Base-by-base conservation (phyloP, 371 early-diverging fungal species). In the Mortierella sp. region DNA sequence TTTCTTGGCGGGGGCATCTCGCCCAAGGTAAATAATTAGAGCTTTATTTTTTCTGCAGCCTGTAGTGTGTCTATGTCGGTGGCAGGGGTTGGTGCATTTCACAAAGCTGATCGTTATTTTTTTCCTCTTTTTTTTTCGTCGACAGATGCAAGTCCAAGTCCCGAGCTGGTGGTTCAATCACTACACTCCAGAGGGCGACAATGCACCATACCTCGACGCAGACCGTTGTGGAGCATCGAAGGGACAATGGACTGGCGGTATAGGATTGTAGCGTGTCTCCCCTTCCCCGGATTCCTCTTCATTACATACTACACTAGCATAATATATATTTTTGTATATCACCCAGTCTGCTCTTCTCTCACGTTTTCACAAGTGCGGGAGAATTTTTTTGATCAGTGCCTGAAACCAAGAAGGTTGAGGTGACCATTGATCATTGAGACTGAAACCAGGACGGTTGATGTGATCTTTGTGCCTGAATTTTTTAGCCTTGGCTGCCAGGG, bases 131-230 rank as follows among this genome's bases (percentile, higher is more conserved):
- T 40, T 43, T 28, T 8, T 16, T 28, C 31, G 44, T 72, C 43
- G 2, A 6, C 43, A 76, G 37, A 78, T 87, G 59, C 67, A 64
- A 5, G 90, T 90, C 76, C 3, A 48, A 0, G 31, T 55, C 28
- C 91, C 91, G 57, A 76, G 79, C 5, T 91, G 91, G 91, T 88
- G 89, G 87, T 90, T 90, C 57, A 91, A 91, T 54, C 43, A 75
- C 43, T 34, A 76, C 37, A 43, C 48, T n/a, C 55, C 55, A 2
- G 77, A 76, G 16, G 71, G 43, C 11, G 11, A 64, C 51, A 76
- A 76, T 46, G 53, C 53, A 2, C 77, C 77, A 24, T 76, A 76
- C 61, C 51, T 55, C 54, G 28, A 26, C 46, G 50, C 55, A 26
- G 71, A 76, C 43, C 77, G 77, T 14, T 76, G 77, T n/a, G 77